Conservation (phyloP, 371 early-diverging fungal species). For the Rhizopus delemar region DNA sequence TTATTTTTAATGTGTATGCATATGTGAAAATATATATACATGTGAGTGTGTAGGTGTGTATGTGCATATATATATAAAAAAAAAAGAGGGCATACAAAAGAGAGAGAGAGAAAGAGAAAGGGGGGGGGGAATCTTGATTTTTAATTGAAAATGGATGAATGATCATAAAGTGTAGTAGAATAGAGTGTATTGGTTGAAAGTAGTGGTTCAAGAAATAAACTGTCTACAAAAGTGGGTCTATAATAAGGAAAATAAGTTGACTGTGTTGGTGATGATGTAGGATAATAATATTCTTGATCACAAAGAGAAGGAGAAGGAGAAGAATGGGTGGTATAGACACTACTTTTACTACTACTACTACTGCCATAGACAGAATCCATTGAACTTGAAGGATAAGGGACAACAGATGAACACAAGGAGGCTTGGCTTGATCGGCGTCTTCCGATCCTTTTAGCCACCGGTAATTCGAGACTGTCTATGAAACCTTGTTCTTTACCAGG, state of each 20-base stretch:
- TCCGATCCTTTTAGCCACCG: constrained; percentile 1
- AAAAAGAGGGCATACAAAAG: not conserved
- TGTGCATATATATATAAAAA: not conserved
- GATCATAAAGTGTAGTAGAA: not conserved
- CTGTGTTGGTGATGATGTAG: not conserved
- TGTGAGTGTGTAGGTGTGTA: too few relatives aligned
- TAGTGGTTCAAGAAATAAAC: not conserved
- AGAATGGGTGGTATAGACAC: not conserved
- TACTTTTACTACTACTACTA: constrained; percentile 1
- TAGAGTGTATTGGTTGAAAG: not conserved
- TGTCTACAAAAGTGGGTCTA: not conserved
- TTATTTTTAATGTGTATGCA: too few relatives aligned
- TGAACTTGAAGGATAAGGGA: not conserved
- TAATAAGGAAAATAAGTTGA: not conserved
- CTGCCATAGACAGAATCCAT: not conserved
- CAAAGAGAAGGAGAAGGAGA: not conserved
- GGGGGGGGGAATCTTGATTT: not conserved
- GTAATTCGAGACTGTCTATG: constrained; percentile 30
- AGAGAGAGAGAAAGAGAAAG: not conserved
- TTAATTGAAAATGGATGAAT: not conserved
- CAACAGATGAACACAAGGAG: not conserved
- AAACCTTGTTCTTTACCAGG: constrained; percentile 31
- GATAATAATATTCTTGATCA: constrained; percentile 1
- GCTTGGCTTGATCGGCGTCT: constrained; percentile 3
- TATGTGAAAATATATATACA: too few relatives aligned